Evolutionary conservation across 495 filamentous ascomycete genomes (phyloP).

Genomic region (Penicillium dipodomyicola): DNA sequence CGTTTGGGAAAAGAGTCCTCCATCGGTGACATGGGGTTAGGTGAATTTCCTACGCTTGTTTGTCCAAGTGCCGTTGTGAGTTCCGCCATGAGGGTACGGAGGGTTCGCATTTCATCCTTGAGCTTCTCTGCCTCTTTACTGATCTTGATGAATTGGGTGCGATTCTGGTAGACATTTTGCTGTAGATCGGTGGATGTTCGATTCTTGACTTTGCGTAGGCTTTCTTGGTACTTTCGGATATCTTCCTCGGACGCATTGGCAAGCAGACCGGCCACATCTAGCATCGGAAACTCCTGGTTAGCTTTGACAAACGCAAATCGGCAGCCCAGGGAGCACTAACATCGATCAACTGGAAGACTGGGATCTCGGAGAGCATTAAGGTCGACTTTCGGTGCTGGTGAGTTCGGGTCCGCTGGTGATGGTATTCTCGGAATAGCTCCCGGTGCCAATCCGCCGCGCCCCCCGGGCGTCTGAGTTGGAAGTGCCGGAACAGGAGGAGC

Average conservation of each 20-base stretch:
- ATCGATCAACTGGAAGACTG: constrained; percentile 64
- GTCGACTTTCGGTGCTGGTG: constrained; percentile 56
- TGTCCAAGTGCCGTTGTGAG: constrained; percentile 75
- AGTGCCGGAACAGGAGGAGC: constrained; percentile 65
- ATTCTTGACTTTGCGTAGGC: constrained; percentile 73
- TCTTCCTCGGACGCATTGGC: constrained; percentile 93
- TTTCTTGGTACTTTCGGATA: constrained; percentile 76
- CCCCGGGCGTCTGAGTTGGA: constrained; percentile 49
- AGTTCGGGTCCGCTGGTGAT: constrained; percentile 33
- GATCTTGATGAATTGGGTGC: constrained; percentile 98
- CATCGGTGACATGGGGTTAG: constrained; percentile 45
- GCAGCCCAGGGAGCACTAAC: constrained; percentile 29
- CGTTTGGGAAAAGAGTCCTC: constrained; percentile 51
- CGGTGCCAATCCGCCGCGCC: constrained; percentile 48
- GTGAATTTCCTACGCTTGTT: constrained; percentile 51
- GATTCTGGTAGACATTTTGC: constrained; percentile 95
- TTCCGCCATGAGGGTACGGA: constrained; percentile 85
- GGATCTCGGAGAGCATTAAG: constrained; percentile 76
- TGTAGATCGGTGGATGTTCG: constrained; percentile 86
- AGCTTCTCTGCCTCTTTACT: constrained; percentile 98
- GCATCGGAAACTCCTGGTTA: constrained; percentile 1
- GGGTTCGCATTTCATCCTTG: constrained; percentile 90
- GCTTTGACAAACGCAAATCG: not conserved
- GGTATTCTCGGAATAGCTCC: constrained; percentile 48
- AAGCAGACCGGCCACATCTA: constrained; percentile 75